Evolutionary conservation across 495 filamentous ascomycete genomes (phyloP).

Genomic region (Apodospora peruviana): DNA sequence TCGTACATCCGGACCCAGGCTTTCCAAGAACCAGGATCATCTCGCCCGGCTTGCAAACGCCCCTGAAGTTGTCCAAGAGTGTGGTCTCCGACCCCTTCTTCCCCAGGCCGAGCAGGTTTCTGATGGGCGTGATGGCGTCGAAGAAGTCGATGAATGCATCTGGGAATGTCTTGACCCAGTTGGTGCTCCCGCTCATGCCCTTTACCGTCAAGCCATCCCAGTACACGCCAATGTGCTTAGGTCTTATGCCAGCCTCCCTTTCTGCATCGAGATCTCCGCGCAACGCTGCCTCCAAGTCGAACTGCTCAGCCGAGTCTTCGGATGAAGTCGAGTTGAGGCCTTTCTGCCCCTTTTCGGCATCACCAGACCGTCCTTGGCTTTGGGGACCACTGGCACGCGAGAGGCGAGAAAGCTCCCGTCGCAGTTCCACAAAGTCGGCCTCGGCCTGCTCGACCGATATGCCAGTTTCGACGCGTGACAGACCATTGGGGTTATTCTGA

Average conservation of each 20-base stretch:
- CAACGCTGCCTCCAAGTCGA: conserved; percentile 66
- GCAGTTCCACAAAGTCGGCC: conserved; percentile 71
- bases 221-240: conserved; percentile 73
- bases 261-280: conserved; percentile 65
- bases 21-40: conserved; percentile 87
- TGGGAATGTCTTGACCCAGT: conserved; percentile 77
- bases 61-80: conserved; percentile 50
- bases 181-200: conserved; percentile 70
- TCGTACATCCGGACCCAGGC: conserved; percentile 83
- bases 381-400: conserved; percentile 48
- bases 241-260: conserved; percentile 66
- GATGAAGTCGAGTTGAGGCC: conserved; percentile 47
- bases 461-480: conserved; percentile 39
- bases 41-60: conserved; percentile 66
- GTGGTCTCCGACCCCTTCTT: conserved; percentile 61
- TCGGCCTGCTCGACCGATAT: conserved; percentile 70
- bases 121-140: conserved; percentile 57
- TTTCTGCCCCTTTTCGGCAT: conserved; percentile 36
- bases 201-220: conserved; percentile 76
- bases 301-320: conserved; percentile 49
- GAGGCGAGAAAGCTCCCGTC: conserved; percentile 61
- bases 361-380: conserved; percentile 29
- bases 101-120: conserved; percentile 52
- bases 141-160: conserved; percentile 75
- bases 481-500: conserved; percentile 47